These are phyloP conservation scores for Fagus crenata DNA, from an alignment of 306 rosid genomes.

Conservation along the genomic window DNA sequence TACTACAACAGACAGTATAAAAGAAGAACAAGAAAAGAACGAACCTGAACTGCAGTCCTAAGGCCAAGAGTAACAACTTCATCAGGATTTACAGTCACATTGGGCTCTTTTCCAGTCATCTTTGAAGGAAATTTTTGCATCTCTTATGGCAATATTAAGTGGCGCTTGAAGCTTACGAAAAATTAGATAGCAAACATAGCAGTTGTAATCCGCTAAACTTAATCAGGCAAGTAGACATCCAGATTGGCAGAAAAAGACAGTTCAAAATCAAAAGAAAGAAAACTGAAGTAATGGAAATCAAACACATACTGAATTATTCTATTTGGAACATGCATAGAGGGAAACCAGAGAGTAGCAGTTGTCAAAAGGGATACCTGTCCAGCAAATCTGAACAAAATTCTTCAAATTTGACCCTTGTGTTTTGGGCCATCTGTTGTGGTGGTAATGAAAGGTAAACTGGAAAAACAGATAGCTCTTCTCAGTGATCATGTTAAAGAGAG, in stretches of 20 bases:
- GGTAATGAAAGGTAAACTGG: slow-evolving; percentile 89
- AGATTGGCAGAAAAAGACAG: not conserved
- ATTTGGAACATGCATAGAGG: too few relatives aligned
- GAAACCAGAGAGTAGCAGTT: too few relatives aligned
- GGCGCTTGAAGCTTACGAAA: slow-evolving; percentile 70
- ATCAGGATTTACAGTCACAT: slow-evolving; percentile 91
- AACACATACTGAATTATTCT: too few relatives aligned
- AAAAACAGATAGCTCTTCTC: not conserved
- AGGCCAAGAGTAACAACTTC: slow-evolving; percentile 94
- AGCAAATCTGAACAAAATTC: slow-evolving; percentile 88
- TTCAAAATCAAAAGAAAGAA: too few relatives aligned
- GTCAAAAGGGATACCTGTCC: slow-evolving; percentile 56
- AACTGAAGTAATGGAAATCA: not conserved
- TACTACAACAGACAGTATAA: slow-evolving; percentile 89
- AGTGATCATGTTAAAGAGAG: not conserved
- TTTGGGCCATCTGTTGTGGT: slow-evolving; percentile 93
- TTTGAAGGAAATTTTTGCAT: slow-evolving; percentile 77
- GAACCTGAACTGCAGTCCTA: slow-evolving; percentile 93
- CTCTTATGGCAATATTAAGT: slow-evolving; percentile 83
- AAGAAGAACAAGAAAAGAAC: slow-evolving; percentile 35
- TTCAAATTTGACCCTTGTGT: slow-evolving; percentile 90
- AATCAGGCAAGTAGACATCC: not conserved
- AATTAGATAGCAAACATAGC: not conserved
- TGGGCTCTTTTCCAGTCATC: slow-evolving; percentile 90
- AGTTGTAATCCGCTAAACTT: not conserved